These are phyloP conservation scores for Phaeophleospora eucalypticola DNA, from an alignment of 2,329 filamentous ascomycete species.

Conservation along the genomic window DNA sequence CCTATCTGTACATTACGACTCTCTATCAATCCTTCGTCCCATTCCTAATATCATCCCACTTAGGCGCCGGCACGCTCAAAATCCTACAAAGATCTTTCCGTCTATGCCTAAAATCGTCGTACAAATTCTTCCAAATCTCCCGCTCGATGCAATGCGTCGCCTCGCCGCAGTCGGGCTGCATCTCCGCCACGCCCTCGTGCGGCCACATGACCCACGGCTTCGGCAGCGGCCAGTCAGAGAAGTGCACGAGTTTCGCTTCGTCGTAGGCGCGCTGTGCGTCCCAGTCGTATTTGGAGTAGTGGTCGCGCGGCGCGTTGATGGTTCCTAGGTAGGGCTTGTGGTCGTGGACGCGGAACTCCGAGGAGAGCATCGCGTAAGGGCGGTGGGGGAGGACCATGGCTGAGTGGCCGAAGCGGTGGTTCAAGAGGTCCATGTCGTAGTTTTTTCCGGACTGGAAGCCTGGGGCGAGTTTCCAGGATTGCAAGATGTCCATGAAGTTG, in stretches of 20 bases:
- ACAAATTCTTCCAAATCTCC: constrained; percentile 43
- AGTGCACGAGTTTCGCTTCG: constrained; percentile 65
- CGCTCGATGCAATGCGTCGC: constrained; percentile 32
- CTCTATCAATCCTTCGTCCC: constrained; percentile 6
- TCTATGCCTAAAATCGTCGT: constrained; percentile 42
- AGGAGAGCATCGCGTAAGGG: constrained; percentile 57
- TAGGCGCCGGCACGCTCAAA: constrained; percentile 31
- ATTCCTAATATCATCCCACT: constrained; percentile 24
- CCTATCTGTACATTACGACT: background rate
- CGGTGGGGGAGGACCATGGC: constrained; percentile 63
- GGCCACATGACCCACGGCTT: constrained; percentile 59
- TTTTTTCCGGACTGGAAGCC: constrained; percentile 37
- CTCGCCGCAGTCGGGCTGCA: constrained; percentile 43
- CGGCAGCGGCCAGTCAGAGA: constrained; percentile 66
- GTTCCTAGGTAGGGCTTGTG: constrained; percentile 54
- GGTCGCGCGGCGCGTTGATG: constrained; percentile 37
- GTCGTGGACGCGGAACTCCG: constrained; percentile 57
- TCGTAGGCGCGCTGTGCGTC: constrained; percentile 53
- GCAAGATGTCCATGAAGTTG: constrained; percentile 36
- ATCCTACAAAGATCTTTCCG: constrained; percentile 38
- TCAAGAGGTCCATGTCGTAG: constrained; percentile 47
- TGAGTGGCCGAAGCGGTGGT: constrained; percentile 56
- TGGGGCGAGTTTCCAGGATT: constrained; percentile 34
- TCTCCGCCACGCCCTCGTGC: constrained; percentile 37
- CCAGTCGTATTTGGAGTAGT: constrained; percentile 49